These are phyloP conservation scores for Micromonas commoda DNA, from an alignment of 139 green algal species.

Conservation along the genomic window DNA sequence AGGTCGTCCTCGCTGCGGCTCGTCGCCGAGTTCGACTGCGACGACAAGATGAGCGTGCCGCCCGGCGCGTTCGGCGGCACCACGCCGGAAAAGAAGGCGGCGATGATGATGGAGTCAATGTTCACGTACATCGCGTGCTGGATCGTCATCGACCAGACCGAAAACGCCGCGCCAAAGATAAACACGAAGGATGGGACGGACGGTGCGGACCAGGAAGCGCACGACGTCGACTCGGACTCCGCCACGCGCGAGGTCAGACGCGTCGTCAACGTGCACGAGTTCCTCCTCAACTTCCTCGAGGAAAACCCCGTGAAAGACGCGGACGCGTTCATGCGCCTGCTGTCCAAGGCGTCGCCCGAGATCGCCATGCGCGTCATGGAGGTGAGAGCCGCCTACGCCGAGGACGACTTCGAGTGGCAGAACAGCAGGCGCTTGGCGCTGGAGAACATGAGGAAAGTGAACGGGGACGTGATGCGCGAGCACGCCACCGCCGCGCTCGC, in stretches of 20 bases:
- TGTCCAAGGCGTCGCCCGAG: not conserved
- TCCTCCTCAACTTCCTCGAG: constrained; percentile 3
- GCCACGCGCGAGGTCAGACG: not conserved
- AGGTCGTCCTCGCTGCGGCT: not conserved
- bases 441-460: constrained; percentile 42
- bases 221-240: not conserved
- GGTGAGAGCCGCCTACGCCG: constrained; percentile 59
- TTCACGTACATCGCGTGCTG: constrained; percentile 4
- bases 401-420: constrained; percentile 78
- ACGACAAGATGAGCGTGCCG: not conserved
- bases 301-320: not conserved
- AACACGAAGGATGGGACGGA: not conserved
- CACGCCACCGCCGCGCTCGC: not conserved
- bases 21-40: not conserved
- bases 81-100: not conserved
- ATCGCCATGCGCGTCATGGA: constrained; percentile 63
- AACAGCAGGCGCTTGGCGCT: constrained; percentile 43
- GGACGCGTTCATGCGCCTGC: not conserved
- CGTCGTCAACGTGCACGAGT: not conserved
- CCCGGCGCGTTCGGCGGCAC: not conserved
- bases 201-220: no score
- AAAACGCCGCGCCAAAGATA: not conserved
- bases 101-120: not conserved
- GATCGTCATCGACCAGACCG: constrained; percentile 14
- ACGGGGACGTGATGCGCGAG: constrained; percentile 30